These are phyloP conservation scores for Trichomonas tenax DNA, from an alignment of 208 protist genomes.

Conservation along the genomic window DNA sequence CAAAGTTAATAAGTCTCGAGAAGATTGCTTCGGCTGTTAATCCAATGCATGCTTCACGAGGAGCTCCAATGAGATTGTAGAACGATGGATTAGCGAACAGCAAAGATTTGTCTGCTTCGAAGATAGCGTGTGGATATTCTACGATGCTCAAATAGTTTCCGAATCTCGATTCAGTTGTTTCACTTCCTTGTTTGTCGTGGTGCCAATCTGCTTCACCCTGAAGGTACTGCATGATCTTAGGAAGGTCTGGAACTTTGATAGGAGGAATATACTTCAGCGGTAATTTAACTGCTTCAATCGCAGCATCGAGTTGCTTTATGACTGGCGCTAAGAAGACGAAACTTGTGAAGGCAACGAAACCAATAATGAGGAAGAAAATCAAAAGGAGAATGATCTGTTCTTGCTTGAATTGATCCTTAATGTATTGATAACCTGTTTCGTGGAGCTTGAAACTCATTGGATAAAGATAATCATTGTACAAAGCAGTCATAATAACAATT, in stretches of 20 bases:
- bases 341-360: not conserved
- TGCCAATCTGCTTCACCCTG: not conserved
- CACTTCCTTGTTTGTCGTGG: not conserved
- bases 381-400: not conserved
- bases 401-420: not conserved
- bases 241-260: not conserved
- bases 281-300: not conserved
- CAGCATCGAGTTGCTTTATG: not conserved
- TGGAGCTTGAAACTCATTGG: not conserved
- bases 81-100: not conserved
- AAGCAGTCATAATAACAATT: too few species aligned
- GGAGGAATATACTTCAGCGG: not conserved
- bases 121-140: not conserved
- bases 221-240: not conserved
- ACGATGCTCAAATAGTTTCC: not conserved
- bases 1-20: not conserved
- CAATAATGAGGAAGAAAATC: not conserved
- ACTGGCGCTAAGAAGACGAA: not conserved
- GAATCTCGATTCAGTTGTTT: not conserved
- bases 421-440: not conserved
- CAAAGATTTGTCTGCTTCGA: not conserved
- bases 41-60: not conserved
- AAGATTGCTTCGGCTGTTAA: not conserved
- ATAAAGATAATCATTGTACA: not conserved
- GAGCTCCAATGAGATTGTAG: not conserved